These are phyloP conservation scores for Clavariopsis aquatica DNA, from an alignment of 495 filamentous ascomycete species.

Conservation along the genomic window DNA sequence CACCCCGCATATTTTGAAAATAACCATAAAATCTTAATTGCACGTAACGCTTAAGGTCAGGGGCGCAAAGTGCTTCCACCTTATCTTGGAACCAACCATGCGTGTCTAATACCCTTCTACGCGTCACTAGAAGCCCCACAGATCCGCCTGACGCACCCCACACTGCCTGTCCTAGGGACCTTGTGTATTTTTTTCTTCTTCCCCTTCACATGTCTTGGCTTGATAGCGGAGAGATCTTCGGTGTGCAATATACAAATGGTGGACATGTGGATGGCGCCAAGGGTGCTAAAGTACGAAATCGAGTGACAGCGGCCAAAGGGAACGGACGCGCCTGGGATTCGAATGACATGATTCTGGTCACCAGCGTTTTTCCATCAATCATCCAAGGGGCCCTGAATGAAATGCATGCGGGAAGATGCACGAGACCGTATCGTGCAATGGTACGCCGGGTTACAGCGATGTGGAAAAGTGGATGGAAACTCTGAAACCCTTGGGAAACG, in stretches of 20 bases:
- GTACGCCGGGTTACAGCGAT: background rate
- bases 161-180: background rate
- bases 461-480: background rate
- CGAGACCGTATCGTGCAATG: background rate
- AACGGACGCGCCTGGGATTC: background rate
- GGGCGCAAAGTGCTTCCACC: background rate
- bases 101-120: background rate
- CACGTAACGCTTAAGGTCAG: background rate
- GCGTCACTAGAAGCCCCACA: background rate
- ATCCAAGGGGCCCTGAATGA: background rate
- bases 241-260: background rate
- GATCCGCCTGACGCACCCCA: background rate
- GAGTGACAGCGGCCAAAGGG: slow-evolving; percentile 20
- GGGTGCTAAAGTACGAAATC: background rate
- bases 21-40: slow-evolving; percentile 14
- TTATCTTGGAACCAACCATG: background rate
- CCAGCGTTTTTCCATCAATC: slow-evolving; percentile 26
- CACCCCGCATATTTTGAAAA: slow-evolving; percentile 10
- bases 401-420: slow-evolving; percentile 2
- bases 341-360: background rate
- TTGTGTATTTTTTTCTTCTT: too few relatives aligned
- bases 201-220: background rate
- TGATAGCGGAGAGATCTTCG: background rate
- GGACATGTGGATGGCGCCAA: slow-evolving; percentile 13
- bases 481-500: background rate